Evolutionary conservation across 176 grass and related monocot species (phyloP), one percentile per base, ranked within the genome.

Genomic region (Elaeis guineensis): DNA sequence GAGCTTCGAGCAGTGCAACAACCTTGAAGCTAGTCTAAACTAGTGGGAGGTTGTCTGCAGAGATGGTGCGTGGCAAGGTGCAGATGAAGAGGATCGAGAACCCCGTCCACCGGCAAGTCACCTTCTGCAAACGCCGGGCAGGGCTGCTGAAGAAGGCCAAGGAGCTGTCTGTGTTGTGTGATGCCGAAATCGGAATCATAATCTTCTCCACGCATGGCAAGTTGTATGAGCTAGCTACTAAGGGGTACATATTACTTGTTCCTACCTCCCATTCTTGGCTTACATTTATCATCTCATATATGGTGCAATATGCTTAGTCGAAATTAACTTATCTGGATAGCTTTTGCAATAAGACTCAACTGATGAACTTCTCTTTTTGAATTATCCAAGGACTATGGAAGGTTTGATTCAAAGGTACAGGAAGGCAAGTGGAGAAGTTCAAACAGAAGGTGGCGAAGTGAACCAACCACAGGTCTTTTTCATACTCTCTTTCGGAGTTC

Each of bases 351-450:
- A 12, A 44, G 11, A 9, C 35, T 35, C 7, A 35, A 35, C 32
- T 8, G 32, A 35, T 35, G 32, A 44, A 12, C 35, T 44, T 14
- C 14, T 44, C 9, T 14, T 44, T 44, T 44, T 9, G 9, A 44
- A 14, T 14, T 2, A 44, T 44, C 35, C 9, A 12, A 78, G 75
- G 57, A 70, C 58, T 17, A 78, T 78, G 75, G 66, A 70, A 52
- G 57, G 50, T 4, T 16, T 78, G 52, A 70, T 78, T 63, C 66
- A 78, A n/a, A 78, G 50, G 29, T 78, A 78, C 75, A 57, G 55
- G 11, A 70, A 52, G 60, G 26, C 57, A 70, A 25, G 7, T 57
- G 19, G 65, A 70, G 65, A 78, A 62, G 51, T 26, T 64, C 50
- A 57, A 4, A 7, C 29, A 4, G 30, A 49, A 18, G 19, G 11